A percentile compares a stretch with the other conserved stretches of the same genome.
Evolutionary conservation across 2,329 filamentous ascomycete genomes (phyloP).

Genomic region (Pseudogymnoascus sp.): DNA sequence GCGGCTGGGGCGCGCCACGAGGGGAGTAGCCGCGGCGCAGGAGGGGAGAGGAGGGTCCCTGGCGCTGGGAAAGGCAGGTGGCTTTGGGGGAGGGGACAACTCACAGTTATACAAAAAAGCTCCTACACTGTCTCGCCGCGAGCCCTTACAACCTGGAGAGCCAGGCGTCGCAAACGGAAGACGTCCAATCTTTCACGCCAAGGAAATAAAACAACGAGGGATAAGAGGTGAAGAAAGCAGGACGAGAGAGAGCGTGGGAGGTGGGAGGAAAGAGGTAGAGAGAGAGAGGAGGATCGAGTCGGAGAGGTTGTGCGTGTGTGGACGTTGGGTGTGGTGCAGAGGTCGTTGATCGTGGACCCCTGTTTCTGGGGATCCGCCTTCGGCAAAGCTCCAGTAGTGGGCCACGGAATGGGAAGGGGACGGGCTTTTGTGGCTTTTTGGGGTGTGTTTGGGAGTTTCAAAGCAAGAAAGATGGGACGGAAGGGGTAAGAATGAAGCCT

Average conservation of each 20-base stretch:
- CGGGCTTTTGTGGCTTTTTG: neutral
- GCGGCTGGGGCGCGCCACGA: constrained; percentile 19
- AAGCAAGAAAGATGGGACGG: neutral
- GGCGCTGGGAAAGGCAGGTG: neutral
- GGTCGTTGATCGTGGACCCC: constrained; percentile 7
- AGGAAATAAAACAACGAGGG: constrained; percentile 1
- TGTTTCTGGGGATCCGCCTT: constrained; percentile 8
- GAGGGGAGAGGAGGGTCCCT: neutral
- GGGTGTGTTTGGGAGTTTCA: neutral
- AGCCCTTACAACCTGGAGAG: constrained; percentile 9
- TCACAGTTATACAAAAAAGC: constrained; percentile 8
- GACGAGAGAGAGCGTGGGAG: neutral
- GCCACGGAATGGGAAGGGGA: constrained; percentile 5
- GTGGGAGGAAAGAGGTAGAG: neutral
- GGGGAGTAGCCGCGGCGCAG: neutral
- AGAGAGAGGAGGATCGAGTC: neutral
- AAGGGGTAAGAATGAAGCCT: neutral
- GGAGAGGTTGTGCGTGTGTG: constrained; percentile 4
- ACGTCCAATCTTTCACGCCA: neutral
- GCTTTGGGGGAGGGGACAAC: neutral
- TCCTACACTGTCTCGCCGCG: constrained; percentile 4
- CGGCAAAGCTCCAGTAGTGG: constrained; percentile 4
- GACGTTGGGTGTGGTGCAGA: constrained; percentile 7
- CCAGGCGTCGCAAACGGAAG: constrained; percentile 8
- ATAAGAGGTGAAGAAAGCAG: neutral